phyloP scores from a whole-genome alignment of 139 green algal genomes.

The Gonium pectorale region DNA sequence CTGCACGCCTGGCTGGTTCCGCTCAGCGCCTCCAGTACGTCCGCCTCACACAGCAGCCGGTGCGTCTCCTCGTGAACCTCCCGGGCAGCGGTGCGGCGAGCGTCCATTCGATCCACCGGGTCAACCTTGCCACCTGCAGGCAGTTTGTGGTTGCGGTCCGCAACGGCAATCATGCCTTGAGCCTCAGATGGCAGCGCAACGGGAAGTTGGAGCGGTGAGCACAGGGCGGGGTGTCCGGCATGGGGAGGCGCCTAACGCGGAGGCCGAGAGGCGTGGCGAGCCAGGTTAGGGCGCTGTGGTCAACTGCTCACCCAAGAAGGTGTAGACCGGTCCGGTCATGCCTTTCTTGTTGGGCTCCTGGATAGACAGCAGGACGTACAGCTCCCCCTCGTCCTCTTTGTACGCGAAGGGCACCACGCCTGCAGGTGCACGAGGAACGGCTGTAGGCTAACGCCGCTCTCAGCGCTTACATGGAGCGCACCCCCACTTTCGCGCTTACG shows the following conservation, averaged over 20 bases:
- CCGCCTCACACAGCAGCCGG: background rate
- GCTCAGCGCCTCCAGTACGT: background rate
- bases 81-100: background rate
- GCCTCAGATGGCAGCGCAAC: no score
- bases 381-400: background rate
- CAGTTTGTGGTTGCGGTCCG: no score
- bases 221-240: background rate
- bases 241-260: no score
- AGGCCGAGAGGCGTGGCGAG: no score
- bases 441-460: no score
- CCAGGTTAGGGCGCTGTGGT: no score
- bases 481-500: no score
- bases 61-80: slow-evolving; percentile 37
- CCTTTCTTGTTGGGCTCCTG: background rate
- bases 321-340: background rate
- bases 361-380: slow-evolving; percentile 32
- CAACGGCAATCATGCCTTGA: no score
- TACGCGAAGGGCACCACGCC: slow-evolving; percentile 30
- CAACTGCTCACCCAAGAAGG: slow-evolving; percentile 15
- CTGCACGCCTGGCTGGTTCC: background rate
- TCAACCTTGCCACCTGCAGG: slow-evolving; percentile 30
- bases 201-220: no score
- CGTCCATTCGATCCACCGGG: background rate
- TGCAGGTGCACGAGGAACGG: background rate
- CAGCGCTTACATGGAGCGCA: no score